A percentile compares a stretch with the other conserved stretches of the same genome.
Conservation (phyloP, 228 moss, liverwort and hornwort genomes). For the Sphagnum fallax region DNA sequence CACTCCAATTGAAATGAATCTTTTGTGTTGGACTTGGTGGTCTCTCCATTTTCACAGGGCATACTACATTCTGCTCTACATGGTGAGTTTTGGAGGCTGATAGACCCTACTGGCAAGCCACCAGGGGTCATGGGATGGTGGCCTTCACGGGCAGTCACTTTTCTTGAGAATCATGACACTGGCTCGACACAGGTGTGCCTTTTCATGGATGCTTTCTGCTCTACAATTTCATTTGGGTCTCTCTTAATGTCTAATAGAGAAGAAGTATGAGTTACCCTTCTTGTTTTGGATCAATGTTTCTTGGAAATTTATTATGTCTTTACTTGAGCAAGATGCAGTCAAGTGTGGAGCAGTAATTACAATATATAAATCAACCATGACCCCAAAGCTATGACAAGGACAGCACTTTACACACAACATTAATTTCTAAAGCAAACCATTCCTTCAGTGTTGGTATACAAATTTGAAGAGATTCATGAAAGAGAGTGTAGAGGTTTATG, state of each 20-base stretch:
- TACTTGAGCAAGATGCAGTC: neutral
- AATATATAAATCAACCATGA: no score
- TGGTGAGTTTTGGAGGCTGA: conserved; percentile 90
- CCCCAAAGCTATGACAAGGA: no score
- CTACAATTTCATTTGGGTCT: neutral
- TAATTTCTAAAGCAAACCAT: no score
- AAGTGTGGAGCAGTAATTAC: neutral
- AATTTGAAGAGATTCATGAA: no score
- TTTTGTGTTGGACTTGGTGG: no score
- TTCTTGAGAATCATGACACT: conserved; percentile 91
- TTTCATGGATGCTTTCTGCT: neutral
- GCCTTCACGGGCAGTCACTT: conserved; percentile 97
- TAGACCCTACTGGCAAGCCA: conserved; percentile 96
- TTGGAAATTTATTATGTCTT: neutral
- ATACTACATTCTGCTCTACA: conserved; percentile 92
- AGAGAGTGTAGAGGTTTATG: no score
- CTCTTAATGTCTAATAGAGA: no score
- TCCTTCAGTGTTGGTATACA: no score
- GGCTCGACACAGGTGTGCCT: conserved; percentile 78
- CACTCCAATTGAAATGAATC: no score
- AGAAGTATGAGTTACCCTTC: no score
- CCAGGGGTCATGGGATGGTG: conserved; percentile 98
- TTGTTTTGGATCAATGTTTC: no score
- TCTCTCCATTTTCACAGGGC: conserved; percentile 30
- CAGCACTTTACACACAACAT: no score